Percentiles rank a stretch among this genome's conserved stretches.
Conservation (phyloP, 257 asterid species). For the Gentiana macrophylla region DNA sequence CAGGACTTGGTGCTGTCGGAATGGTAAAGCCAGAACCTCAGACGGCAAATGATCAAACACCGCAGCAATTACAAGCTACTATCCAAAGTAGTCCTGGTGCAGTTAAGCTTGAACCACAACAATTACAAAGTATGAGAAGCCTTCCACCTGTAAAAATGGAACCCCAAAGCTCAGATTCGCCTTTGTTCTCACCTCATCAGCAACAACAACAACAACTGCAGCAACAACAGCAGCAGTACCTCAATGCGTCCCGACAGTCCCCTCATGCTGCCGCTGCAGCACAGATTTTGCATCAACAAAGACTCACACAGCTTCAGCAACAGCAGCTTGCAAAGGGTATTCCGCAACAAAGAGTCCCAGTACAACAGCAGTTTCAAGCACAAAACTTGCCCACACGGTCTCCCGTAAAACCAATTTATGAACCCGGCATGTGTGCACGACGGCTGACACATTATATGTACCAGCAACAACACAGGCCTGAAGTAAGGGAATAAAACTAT, state of each 20-base stretch:
- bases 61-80: conserved; percentile 54
- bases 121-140: conserved; percentile 47
- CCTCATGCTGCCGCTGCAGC: conserved; percentile 75
- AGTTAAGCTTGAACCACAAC: conserved; percentile 71
- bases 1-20: conserved; percentile 52
- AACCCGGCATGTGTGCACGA: conserved; percentile 97
- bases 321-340: conserved; percentile 66
- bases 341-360: conserved; percentile 75
- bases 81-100: conserved; percentile 31
- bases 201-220: conserved; percentile 42
- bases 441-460: conserved; percentile 92
- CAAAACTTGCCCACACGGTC: conserved; percentile 57
- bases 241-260: conserved; percentile 24
- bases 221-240: conserved; percentile 26
- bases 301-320: conserved; percentile 74
- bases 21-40: conserved; percentile 69
- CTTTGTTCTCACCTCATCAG: conserved; percentile 64
- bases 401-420: conserved; percentile 65
- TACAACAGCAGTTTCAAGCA: conserved; percentile 52
- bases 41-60: conserved; percentile 43
- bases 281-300: conserved; percentile 71
- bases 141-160: conserved; percentile 66
- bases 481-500: conserved; percentile 32
- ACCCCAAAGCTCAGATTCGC: conserved; percentile 66
- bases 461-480: conserved; percentile 96